Evolutionary conservation across 2,329 filamentous ascomycete genomes (phyloP).

Genomic region (Mycosphaerella arachidis): DNA sequence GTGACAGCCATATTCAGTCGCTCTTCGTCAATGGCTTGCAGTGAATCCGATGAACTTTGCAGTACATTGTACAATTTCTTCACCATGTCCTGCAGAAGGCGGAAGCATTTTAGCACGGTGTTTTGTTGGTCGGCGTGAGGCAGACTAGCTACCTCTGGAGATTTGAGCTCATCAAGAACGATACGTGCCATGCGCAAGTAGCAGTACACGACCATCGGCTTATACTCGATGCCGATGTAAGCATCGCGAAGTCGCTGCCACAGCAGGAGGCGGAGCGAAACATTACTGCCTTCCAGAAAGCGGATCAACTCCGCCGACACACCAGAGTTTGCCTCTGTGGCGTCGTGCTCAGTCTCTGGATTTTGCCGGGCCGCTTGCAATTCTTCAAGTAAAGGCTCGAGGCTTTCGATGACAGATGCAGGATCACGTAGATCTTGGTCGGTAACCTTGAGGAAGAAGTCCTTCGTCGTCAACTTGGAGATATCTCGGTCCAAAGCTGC

Average conservation of each 20-base stretch:
- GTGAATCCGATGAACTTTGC: conserved; percentile 64
- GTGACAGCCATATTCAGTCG: conserved; percentile 70
- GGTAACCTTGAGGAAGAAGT: conserved; percentile 90
- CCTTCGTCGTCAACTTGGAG: conserved; percentile 88
- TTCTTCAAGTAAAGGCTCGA: conserved; percentile 84
- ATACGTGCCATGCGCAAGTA: conserved; percentile 80
- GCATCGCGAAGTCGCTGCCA: conserved; percentile 90
- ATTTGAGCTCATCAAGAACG: conserved; percentile 66
- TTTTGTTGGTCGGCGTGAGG: conserved; percentile 62
- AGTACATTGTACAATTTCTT: conserved; percentile 63
- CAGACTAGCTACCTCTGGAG: conserved; percentile 52
- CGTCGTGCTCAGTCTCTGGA: background rate
- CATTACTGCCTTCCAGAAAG: conserved; percentile 76
- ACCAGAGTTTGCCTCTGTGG: background rate
- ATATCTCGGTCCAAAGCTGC: conserved; percentile 86
- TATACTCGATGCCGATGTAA: conserved; percentile 78
- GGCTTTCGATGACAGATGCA: conserved; percentile 77
- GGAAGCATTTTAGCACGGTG: conserved; percentile 70
- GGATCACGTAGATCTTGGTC: conserved; percentile 77
- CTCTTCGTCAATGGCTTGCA: conserved; percentile 77
- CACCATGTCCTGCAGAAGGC: conserved; percentile 72
- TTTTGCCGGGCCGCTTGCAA: conserved; percentile 31
- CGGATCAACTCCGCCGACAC: conserved; percentile 70
- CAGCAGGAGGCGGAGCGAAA: conserved; percentile 76
- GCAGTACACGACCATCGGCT: conserved; percentile 84